These are phyloP conservation scores for Scheffersomyces illinoinensis DNA, from an alignment of 1,139 yeast species.

Conservation along the genomic window DNA sequence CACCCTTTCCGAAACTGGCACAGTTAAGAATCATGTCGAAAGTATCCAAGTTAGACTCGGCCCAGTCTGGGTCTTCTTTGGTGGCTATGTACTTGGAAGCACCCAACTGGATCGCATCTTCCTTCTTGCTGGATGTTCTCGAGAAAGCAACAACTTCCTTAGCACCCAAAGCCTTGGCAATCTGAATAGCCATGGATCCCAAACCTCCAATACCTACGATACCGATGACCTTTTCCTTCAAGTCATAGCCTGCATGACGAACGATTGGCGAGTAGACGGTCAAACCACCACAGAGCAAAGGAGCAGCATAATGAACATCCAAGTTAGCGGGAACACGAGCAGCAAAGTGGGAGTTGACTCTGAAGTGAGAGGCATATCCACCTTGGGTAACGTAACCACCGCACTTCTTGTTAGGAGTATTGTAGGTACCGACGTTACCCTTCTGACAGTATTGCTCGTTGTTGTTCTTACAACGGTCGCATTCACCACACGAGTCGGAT, in stretches of 20 bases:
- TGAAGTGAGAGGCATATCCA: conserved; percentile 53
- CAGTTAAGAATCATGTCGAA: conserved; percentile 51
- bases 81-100: conserved; percentile 56
- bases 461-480: conserved; percentile 40
- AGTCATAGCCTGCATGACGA: conserved; percentile 34
- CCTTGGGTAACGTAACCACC: conserved; percentile 52
- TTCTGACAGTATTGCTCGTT: conserved; percentile 51
- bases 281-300: conserved; percentile 54
- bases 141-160: conserved; percentile 53
- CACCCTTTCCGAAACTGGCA: conserved; percentile 43
- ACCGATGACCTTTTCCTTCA: conserved; percentile 49
- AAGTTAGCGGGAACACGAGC: conserved; percentile 51
- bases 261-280: conserved; percentile 54
- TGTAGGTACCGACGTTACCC: conserved; percentile 40
- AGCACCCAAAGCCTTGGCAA: conserved; percentile 59
- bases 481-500: conserved; percentile 43
- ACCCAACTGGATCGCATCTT: conserved; percentile 53
- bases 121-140: conserved; percentile 48
- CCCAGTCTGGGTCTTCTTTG: conserved; percentile 42
- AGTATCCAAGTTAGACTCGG: conserved; percentile 25
- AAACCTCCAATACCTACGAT: conserved; percentile 62
- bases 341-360: conserved; percentile 48
- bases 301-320: conserved; percentile 45
- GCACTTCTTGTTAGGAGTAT: conserved; percentile 28
- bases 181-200: conserved; percentile 60